Percentiles rank a stretch among this genome's conserved stretches.
These are phyloP conservation scores for Rhizopus sp. DNA, from an alignment of 371 early-diverging fungal species.

Conservation along the genomic window DNA sequence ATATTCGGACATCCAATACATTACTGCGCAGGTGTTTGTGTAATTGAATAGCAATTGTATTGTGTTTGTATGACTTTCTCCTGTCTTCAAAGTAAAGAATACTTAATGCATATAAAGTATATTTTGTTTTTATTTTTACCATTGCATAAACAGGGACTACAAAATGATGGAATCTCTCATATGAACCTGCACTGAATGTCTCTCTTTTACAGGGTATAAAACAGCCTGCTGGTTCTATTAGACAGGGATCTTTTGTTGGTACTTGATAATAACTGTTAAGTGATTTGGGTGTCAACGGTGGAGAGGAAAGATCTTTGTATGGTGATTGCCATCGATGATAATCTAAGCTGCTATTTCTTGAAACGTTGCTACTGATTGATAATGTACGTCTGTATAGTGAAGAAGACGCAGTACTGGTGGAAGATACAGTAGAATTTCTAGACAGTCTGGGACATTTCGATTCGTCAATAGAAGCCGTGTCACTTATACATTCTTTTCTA, in stretches of 20 bases:
- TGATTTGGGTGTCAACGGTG: neutral
- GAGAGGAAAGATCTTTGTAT: neutral
- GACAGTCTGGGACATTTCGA: neutral
- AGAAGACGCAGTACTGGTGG: neutral
- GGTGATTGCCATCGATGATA: too few relatives aligned
- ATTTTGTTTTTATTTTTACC: constrained; percentile 11
- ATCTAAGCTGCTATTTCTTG: too few relatives aligned
- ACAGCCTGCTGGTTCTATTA: constrained; percentile 14
- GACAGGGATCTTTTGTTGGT: neutral
- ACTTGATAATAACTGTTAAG: neutral
- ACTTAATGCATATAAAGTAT: neutral
- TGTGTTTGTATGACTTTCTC: constrained; percentile 19
- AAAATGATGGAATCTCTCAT: constrained; percentile 11
- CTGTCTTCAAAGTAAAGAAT: constrained; percentile 13
- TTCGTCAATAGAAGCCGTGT: neutral
- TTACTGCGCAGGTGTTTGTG: constrained; percentile 15
- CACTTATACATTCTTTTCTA: neutral
- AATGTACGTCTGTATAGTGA: too few relatives aligned
- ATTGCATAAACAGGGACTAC: constrained; percentile 19
- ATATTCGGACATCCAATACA: neutral
- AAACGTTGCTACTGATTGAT: too few relatives aligned
- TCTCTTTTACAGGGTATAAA: constrained; percentile 11
- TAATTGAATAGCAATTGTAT: constrained; percentile 19
- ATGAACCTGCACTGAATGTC: too few relatives aligned
- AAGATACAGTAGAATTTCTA: neutral